phyloP scores from a whole-genome alignment of 176 grass and related monocot genomes.

The Aechmea fasciata region DNA sequence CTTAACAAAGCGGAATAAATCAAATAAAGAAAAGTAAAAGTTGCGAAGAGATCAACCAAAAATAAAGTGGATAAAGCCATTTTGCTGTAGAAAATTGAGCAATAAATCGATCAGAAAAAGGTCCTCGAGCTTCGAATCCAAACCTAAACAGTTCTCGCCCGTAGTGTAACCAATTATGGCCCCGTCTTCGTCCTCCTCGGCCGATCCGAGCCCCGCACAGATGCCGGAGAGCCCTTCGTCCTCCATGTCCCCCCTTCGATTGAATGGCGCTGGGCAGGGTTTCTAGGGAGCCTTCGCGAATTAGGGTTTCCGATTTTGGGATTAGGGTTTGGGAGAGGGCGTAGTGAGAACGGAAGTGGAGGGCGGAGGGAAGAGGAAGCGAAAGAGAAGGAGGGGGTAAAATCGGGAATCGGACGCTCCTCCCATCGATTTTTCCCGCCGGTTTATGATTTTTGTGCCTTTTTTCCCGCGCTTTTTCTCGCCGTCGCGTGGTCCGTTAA shows the following conservation, averaged over 20 bases:
- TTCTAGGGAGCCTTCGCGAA: not conserved
- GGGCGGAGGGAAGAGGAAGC: not conserved
- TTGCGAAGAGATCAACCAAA: not conserved
- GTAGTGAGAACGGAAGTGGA: no score
- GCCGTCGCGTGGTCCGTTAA: not conserved
- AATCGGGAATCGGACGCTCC: not conserved
- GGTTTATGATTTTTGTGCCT: not conserved
- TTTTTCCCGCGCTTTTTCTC: not conserved
- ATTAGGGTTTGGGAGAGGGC: not conserved
- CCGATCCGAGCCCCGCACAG: constrained; percentile 32
- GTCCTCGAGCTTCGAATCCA: not conserved
- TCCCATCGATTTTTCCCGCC: not conserved
- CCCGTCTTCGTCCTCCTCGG: constrained; percentile 44
- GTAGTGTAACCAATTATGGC: constrained; percentile 50
- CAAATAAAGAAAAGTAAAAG: not conserved
- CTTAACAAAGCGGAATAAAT: not conserved
- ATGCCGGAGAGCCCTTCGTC: constrained; percentile 31
- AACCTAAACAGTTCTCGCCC: constrained; percentile 70
- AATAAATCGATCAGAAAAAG: not conserved
- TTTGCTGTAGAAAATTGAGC: not conserved
- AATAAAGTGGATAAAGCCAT: not conserved
- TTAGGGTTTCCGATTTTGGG: not conserved
- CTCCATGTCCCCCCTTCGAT: not conserved
- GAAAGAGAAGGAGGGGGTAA: not conserved
- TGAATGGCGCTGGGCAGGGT: not conserved